Base-by-base conservation (phyloP, 345 rosid genomes). In the Litchi chinensis region DNA sequence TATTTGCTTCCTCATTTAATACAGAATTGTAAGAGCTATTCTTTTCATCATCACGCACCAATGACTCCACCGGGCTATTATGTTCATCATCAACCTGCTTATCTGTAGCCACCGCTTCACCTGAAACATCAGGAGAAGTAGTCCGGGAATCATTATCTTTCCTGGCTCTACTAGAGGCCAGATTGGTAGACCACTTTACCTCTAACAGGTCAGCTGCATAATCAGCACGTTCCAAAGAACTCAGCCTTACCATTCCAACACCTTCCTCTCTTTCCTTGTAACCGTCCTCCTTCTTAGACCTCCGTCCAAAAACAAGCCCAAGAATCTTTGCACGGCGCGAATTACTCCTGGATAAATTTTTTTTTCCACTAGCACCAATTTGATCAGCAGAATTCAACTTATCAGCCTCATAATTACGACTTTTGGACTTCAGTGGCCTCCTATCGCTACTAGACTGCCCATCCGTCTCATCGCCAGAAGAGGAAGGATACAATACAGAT, bases 161-260 rank as follows among this genome's bases (percentile, higher is more conserved):
- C 18, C 72, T n/a, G 24, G 66, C 24, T 77, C 73, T 86, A 73
- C 77, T 76, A 24, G 91, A 82, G 71, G 88, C 82, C 16, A 94
- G 85, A 86, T 85, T 89, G 21, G 98, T 94, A 67, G 99, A 92
- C 99, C 99, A 96, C 65, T 86, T 88, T 76, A 91, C 80, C 68
- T 96, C 98, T 90, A 96, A 90, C 3, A 94, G 90, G 71, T 96
- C 85, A 79, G 98, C 97, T 22, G 97, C 97, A 56, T 91, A 79
- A 85, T 96, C 95, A 21, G 99, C 99, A 37, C 95, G 71, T 78
- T 96, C 97, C 87, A 91, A 79, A 8, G 96, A 89, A 77, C 76
- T 88, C 50, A 69, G 77, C 78, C 94, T 89, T 41, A 9, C 73
- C 43, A 87, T 73, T 22, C 75, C 78, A 43, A 81, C 39, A 73